Evolutionary conservation across 805 yeast species (phyloP).

Genomic region (Wickerhamiella lipophila): DNA sequence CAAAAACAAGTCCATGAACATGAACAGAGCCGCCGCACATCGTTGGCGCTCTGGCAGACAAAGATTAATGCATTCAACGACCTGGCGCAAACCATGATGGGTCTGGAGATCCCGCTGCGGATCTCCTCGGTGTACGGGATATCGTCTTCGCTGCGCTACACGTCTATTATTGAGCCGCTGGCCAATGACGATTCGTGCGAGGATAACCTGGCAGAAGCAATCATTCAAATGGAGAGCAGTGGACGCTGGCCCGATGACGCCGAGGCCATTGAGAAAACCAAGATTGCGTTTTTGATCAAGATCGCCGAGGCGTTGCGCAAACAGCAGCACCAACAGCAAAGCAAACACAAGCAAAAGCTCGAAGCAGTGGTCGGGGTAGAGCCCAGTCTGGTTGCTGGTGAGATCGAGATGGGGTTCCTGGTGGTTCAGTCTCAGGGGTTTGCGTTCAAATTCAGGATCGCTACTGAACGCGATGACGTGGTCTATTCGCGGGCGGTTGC

Average conservation of each 20-base stretch:
- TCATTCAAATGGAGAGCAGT: slow-evolving; percentile 80
- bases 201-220: slow-evolving; percentile 50
- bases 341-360: too few relatives aligned
- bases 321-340: too few relatives aligned
- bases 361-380: slow-evolving; percentile 53
- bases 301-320: slow-evolving; percentile 39
- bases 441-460: slow-evolving; percentile 65
- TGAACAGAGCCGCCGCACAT: slow-evolving; percentile 42
- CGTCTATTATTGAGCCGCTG: slow-evolving; percentile 67
- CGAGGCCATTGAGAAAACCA: slow-evolving; percentile 71
- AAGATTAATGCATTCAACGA: slow-evolving; percentile 37
- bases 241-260: slow-evolving; percentile 94
- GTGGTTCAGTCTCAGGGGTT: slow-evolving; percentile 67
- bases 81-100: slow-evolving; percentile 37
- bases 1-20: slow-evolving; percentile 27
- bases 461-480: slow-evolving; percentile 70
- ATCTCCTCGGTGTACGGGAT: slow-evolving; percentile 62
- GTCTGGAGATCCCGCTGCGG: slow-evolving; percentile 52
- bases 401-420: slow-evolving; percentile 25
- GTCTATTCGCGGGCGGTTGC: slow-evolving; percentile 37
- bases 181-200: slow-evolving; percentile 40
- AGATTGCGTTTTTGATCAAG: slow-evolving; percentile 75
- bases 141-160: slow-evolving; percentile 59
- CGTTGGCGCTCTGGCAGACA: slow-evolving; percentile 23
- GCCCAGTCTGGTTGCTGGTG: slow-evolving; percentile 25